Percentiles rank a stretch among this genome's conserved stretches.
phyloP scores from a whole-genome alignment of 352 stramenopile genomes.

The Blastocystis sp. region DNA sequence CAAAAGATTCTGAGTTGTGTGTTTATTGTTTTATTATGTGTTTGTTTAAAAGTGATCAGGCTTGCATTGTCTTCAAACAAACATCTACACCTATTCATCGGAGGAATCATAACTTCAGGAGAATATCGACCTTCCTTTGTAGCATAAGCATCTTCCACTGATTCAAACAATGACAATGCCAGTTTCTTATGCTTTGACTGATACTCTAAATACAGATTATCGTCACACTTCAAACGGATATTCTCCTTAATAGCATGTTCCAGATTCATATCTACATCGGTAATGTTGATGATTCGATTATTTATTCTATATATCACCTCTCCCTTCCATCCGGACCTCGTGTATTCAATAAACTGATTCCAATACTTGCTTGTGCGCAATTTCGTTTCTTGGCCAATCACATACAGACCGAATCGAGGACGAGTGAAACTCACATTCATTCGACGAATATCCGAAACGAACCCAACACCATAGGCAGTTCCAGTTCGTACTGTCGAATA shows the following conservation, averaged over 20 bases:
- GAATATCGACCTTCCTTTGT: slow-evolving; percentile 17
- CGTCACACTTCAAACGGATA: neutral
- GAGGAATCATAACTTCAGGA: slow-evolving; percentile 34
- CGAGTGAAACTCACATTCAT: slow-evolving; percentile 82
- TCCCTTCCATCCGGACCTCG: neutral
- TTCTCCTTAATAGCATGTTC: slow-evolving; percentile 10
- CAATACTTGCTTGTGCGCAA: slow-evolving; percentile 52
- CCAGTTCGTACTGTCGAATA: slow-evolving; percentile 86
- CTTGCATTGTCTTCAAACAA: too few species aligned
- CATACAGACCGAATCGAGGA: slow-evolving; percentile 77
- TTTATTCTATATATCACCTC: neutral
- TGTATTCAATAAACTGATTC: slow-evolving; percentile 57
- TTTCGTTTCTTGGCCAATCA: slow-evolving; percentile 69
- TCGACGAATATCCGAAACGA: slow-evolving; percentile 78
- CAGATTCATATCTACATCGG: neutral
- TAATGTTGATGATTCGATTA: slow-evolving; percentile 20
- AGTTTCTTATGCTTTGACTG: slow-evolving; percentile 36
- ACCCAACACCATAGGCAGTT: slow-evolving; percentile 75
- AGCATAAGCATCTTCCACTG: slow-evolving; percentile 9
- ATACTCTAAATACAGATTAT: slow-evolving; percentile 26
- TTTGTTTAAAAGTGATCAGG: neutral
- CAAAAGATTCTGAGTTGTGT: neutral
- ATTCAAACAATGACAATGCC: neutral
- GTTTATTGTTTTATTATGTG: slow-evolving; percentile 53
- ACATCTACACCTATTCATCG: neutral